Evolutionary conservation across 148 eudicot genomes (phyloP), one percentile per base, ranked within the genome.

Genomic region (Dysphania ambrosioides): DNA sequence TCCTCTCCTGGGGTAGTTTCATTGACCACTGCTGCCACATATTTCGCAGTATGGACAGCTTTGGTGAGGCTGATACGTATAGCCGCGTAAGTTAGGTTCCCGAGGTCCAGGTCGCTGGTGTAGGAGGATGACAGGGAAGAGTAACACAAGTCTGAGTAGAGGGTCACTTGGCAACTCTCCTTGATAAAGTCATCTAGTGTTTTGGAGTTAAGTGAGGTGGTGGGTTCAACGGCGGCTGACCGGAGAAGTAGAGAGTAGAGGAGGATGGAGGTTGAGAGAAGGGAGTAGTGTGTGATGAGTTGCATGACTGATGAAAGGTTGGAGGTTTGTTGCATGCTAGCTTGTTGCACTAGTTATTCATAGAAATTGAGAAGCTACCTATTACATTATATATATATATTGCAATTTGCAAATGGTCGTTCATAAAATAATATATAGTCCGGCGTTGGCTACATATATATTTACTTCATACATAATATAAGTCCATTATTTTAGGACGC

Each of bases 91-190:
- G 80, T 66, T 36, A 88, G 81, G 35, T 36, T 75, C 35, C 68
- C 47, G 3, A 82, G 77, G 82, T 79, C 59, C 21, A 53, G 38
- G 13, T 81, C 62, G 9, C 81, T 30, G 1, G 75, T 3, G 56
- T 88, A 84, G 42, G 79, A 83, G 36, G 75, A 82, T 8, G 71
- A 63, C 15, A 86, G 81, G 58, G 83, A 40, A 24, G 77, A 72
- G 74, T 61, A 64, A 71, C 92, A 86, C 2, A 84, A 80, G 18
- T 77, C 4, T 8, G 83, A 81, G 78, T 88, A 84, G 2, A 75
- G 77, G 21, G 88, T 84, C 44, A 78, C 31, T 35, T 73, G 66
- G 79, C 92, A 88, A 64, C 72, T 66, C 31, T 40, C 56, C 44
- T 56, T 19, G 26, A 75, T 75, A 31, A 35, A 75, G 56, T 66